A percentile compares a stretch with the other conserved stretches of the same genome.
Conservation (phyloP, 2,329 filamentous ascomycete species). For the Anthostomella pinea region DNA sequence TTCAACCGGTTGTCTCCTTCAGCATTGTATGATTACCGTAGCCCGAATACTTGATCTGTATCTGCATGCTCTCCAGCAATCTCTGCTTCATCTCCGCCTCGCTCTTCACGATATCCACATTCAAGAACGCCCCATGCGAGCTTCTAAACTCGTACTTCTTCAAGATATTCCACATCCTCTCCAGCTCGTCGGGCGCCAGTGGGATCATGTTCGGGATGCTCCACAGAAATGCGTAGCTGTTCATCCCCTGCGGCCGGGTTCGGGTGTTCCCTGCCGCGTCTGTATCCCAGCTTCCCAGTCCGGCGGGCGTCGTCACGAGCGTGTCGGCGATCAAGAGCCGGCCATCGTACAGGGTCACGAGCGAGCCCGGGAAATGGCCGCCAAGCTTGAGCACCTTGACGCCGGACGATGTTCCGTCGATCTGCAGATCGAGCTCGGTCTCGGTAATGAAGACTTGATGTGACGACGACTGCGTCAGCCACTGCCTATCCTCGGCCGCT, state of each 20-base stretch:
- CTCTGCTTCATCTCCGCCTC: constrained; percentile 55
- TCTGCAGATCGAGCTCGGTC: constrained; percentile 37
- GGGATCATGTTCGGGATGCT: constrained; percentile 75
- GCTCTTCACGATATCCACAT: constrained; percentile 56
- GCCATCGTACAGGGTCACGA: constrained; percentile 60
- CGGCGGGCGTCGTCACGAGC: constrained; percentile 65
- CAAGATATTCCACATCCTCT: constrained; percentile 67
- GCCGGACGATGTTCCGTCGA: constrained; percentile 37
- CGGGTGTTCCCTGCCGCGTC: constrained; percentile 39
- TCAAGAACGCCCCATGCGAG: constrained; percentile 66
- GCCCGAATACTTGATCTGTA: constrained; percentile 58
- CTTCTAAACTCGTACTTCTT: constrained; percentile 59
- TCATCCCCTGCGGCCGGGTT: constrained; percentile 41
- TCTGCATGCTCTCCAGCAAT: constrained; percentile 74
- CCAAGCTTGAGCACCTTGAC: constrained; percentile 67
- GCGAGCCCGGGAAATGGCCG: constrained; percentile 76
- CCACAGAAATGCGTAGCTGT: constrained; percentile 71
- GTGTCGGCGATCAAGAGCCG: constrained; percentile 75
- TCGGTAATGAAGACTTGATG: constrained; percentile 46
- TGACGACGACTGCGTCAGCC: constrained; percentile 53
- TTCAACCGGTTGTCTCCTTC: constrained; percentile 20
- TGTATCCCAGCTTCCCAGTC: constrained; percentile 45
- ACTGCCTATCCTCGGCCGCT: constrained; percentile 60
- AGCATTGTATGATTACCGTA: constrained; percentile 41
- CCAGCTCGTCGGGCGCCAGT: constrained; percentile 59